Evolutionary conservation across 176 grass and related monocot species (phyloP).

Genomic region (Oryza glaberrima): DNA sequence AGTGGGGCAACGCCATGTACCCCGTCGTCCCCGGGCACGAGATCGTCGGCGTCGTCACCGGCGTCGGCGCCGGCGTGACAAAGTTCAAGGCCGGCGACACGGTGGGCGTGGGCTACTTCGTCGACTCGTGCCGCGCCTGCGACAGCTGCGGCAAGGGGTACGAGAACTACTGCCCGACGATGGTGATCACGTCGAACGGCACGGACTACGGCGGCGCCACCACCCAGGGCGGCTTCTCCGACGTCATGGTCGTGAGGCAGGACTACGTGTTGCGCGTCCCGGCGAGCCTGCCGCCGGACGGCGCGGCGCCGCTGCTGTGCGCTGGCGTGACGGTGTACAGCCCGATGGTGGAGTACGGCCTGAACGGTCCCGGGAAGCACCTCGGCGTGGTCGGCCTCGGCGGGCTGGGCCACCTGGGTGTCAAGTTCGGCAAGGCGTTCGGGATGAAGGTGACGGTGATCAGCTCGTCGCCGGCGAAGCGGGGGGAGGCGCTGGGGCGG

Average conservation of each 20-base stretch:
- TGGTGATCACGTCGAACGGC: conserved; percentile 56
- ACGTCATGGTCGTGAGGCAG: conserved; percentile 37
- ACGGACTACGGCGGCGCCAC: conserved; percentile 3
- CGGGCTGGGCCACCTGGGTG: conserved; percentile 52
- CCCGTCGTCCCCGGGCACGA: conserved; percentile 61
- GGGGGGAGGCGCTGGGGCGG: conserved; percentile 41
- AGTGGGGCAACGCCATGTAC: conserved; percentile 55
- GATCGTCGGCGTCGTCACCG: conserved; percentile 47
- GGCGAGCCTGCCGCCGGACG: conserved; percentile 31
- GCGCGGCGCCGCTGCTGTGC: conserved; percentile 39
- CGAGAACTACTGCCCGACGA: conserved; percentile 48
- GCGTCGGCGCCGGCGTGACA: conserved; percentile 36
- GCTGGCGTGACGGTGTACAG: conserved; percentile 54
- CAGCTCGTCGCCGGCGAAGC: conserved; percentile 51
- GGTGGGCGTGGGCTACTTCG: conserved; percentile 60
- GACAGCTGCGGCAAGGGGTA: conserved; percentile 42
- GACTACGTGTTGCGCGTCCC: conserved; percentile 45
- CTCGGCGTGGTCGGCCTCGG: conserved; percentile 61
- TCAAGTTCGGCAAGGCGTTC: conserved; percentile 68
- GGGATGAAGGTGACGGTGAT: conserved; percentile 61
- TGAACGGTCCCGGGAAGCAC: conserved; percentile 45
- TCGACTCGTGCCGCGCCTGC: conserved; percentile 50
- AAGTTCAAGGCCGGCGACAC: conserved; percentile 57
- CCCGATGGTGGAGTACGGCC: conserved; percentile 45
- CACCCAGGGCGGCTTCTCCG: conserved; percentile 56